Conservation (phyloP, 192 early-diverging fungal species). For the Allomyces macrogynus region DNA sequence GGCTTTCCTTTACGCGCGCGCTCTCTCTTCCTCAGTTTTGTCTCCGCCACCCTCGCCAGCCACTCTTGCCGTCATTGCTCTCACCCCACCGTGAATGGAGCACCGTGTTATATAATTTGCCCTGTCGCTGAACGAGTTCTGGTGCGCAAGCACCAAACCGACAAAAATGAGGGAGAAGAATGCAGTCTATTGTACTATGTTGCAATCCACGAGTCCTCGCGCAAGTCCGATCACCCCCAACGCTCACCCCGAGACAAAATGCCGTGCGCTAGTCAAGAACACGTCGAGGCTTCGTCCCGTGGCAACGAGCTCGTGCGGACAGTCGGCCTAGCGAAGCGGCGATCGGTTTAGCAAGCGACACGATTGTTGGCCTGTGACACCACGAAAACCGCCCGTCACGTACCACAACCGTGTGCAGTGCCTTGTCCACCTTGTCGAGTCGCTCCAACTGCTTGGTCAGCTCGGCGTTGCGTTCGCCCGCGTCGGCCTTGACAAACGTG, state of each 20-base stretch:
- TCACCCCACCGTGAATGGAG: too few relatives aligned
- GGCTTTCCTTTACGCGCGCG: too few relatives aligned
- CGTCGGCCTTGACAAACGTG: slow-evolving; percentile 14
- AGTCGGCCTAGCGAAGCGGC: not conserved
- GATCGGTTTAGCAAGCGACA: too few relatives aligned
- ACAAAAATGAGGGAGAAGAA: not conserved
- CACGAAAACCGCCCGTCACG: not conserved
- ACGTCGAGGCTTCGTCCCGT: not conserved
- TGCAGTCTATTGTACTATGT: too few relatives aligned
- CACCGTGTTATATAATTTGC: too few relatives aligned
- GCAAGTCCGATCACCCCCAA: too few relatives aligned
- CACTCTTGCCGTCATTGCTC: too few relatives aligned
- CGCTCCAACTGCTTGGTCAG: slow-evolving; percentile 11
- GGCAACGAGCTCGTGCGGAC: not conserved
- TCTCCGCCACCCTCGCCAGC: too few relatives aligned
- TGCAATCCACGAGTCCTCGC: too few relatives aligned
- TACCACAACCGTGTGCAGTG: slow-evolving; percentile 16
- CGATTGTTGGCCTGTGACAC: not conserved
- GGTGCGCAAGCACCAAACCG: not conserved
- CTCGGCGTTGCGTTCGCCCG: slow-evolving; percentile 13
- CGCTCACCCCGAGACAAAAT: too few relatives aligned
- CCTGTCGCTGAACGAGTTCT: not conserved
- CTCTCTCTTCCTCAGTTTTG: too few relatives aligned
- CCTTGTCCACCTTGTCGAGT: slow-evolving; percentile 14
- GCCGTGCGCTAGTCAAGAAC: not conserved